A percentile compares a stretch with the other conserved stretches of the same genome.
Conservation (phyloP, 768 basidiomycete genomes). For the Mycena metata region DNA sequence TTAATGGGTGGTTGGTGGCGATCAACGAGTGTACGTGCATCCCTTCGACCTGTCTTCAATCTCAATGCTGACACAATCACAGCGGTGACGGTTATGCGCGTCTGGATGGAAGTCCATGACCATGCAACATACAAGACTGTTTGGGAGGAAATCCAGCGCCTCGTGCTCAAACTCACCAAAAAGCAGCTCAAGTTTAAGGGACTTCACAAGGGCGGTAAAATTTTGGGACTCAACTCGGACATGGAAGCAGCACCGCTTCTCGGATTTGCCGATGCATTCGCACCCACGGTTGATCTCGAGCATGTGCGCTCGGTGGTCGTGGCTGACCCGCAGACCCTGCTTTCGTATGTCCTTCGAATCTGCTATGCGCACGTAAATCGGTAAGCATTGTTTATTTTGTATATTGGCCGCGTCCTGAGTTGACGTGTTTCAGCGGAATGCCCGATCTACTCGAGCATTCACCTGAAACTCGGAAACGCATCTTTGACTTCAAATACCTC, state of each 20-base stretch:
- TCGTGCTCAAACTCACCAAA: slow-evolving; percentile 24
- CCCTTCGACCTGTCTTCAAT: neutral
- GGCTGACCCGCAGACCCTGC: slow-evolving; percentile 9
- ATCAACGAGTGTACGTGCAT: slow-evolving; percentile 26
- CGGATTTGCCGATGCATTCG: slow-evolving; percentile 27
- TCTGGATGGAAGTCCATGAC: slow-evolving; percentile 33
- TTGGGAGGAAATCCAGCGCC: slow-evolving; percentile 30
- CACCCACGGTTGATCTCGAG: slow-evolving; percentile 17
- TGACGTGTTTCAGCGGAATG: no score
- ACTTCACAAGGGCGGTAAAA: slow-evolving; percentile 24
- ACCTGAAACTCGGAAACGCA: no score
- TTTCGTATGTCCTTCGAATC: slow-evolving; percentile 17
- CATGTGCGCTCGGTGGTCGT: slow-evolving; percentile 1
- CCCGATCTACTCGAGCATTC: no score
- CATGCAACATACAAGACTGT: slow-evolving; percentile 9
- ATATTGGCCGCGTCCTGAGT: no score
- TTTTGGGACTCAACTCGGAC: slow-evolving; percentile 29
- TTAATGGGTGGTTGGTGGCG: slow-evolving; percentile 24
- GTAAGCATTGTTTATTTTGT: no score
- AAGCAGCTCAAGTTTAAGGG: slow-evolving; percentile 18
- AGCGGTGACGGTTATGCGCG: slow-evolving; percentile 31
- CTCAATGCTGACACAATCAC: neutral
- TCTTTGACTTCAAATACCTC: no score
- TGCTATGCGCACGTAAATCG: slow-evolving; percentile 28
- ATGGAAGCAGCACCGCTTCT: slow-evolving; percentile 33